These are phyloP conservation scores for Discostella pseudostelligera DNA, from an alignment of 108 stramenopile genomes.

Conservation along the genomic window DNA sequence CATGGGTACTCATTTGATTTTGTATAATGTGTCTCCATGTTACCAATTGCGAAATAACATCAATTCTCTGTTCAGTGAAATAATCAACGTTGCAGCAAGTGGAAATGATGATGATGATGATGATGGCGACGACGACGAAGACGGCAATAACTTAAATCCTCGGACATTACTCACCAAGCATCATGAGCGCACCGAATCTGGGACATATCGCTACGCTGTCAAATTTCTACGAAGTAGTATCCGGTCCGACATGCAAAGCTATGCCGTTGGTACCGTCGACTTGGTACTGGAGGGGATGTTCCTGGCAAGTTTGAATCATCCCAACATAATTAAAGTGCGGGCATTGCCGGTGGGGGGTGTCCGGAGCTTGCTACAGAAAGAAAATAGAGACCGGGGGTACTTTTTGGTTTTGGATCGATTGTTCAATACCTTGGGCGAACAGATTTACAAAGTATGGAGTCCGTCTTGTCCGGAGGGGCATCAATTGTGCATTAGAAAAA, in stretches of 20 bases:
- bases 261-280: constrained; percentile 60
- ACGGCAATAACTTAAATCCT: neutral
- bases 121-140: neutral
- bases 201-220: constrained; percentile 35
- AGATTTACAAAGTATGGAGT: constrained; percentile 40
- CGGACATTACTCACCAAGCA: constrained; percentile 6
- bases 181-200: constrained; percentile 6
- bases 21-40: neutral
- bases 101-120: neutral
- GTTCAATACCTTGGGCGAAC: constrained; percentile 62
- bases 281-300: constrained; percentile 76
- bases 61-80: constrained; percentile 12
- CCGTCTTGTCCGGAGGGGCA: constrained; percentile 6
- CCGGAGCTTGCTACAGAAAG: constrained; percentile 34
- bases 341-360: constrained; percentile 62
- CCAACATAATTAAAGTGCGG: constrained; percentile 71
- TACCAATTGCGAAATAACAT: neutral
- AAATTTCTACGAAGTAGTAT: constrained; percentile 68
- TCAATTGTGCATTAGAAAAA: constrained; percentile 9
- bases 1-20: neutral
- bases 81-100: constrained; percentile 16
- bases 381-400: constrained; percentile 38
- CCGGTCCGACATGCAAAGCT: constrained; percentile 52
- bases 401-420: constrained; percentile 80
- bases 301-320: constrained; percentile 65